phyloP scores from a whole-genome alignment of 2,329 filamentous ascomycete genomes.

The Phyllosticta capitalensis region DNA sequence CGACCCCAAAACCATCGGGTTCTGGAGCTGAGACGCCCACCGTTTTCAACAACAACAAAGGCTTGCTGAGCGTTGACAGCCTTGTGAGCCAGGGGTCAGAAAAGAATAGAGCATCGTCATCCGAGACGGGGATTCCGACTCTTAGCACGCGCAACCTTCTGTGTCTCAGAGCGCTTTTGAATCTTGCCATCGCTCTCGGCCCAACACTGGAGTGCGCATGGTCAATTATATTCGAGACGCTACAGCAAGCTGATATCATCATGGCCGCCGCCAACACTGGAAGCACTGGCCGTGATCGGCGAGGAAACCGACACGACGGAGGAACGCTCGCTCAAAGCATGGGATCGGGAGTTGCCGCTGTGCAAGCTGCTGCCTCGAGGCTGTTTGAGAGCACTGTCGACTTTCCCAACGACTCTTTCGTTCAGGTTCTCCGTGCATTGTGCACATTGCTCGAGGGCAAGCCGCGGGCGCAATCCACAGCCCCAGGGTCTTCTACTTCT shows the following conservation, averaged over 20 bases:
- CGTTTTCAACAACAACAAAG: conserved; percentile 62
- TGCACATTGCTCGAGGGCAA: conserved; percentile 54
- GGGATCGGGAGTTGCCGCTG: conserved; percentile 71
- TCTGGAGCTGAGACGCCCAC: conserved; percentile 42
- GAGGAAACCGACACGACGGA: conserved; percentile 18
- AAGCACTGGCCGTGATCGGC: conserved; percentile 11
- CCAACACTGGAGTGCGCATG: conserved; percentile 78
- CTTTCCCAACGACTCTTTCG: conserved; percentile 75
- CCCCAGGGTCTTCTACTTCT: not conserved
- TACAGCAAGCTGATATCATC: conserved; percentile 88
- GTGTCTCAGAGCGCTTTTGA: conserved; percentile 83
- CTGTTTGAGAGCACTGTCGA: conserved; percentile 87
- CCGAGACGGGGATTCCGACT: conserved; percentile 31
- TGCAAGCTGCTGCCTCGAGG: conserved; percentile 76
- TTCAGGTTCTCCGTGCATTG: conserved; percentile 65
- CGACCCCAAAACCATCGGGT: conserved; percentile 26
- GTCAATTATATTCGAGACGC: conserved; percentile 81
- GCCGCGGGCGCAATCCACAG: conserved; percentile 16
- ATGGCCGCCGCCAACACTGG: conserved; percentile 42
- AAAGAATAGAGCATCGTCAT: conserved; percentile 48
- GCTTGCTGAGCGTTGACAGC: conserved; percentile 64
- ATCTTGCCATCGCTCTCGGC: conserved; percentile 86
- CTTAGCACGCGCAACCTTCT: conserved; percentile 84
- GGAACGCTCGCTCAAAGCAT: conserved; percentile 35
- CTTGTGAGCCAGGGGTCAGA: conserved; percentile 55